These are phyloP conservation scores for Trichoderma sp. DNA, from an alignment of 2,329 filamentous ascomycete species.

Conservation along the genomic window DNA sequence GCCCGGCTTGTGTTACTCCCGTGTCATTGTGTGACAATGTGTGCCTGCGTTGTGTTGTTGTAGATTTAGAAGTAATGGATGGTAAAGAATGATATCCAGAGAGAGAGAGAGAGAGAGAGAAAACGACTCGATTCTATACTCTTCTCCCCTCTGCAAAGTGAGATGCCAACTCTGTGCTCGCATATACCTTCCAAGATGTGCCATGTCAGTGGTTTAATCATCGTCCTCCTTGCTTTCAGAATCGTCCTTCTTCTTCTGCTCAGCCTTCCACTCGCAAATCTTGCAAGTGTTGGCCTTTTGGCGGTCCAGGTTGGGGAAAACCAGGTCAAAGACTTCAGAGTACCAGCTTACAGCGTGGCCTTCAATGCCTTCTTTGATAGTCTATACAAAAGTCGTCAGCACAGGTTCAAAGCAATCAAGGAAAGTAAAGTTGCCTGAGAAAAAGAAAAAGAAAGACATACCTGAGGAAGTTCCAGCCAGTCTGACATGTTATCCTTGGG, in stretches of 20 bases:
- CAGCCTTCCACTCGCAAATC: slow-evolving; percentile 53
- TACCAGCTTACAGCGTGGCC: slow-evolving; percentile 94
- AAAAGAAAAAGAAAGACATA: slow-evolving; percentile 52
- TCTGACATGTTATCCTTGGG: slow-evolving; percentile 93
- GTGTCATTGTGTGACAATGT: background rate
- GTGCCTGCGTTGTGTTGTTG: background rate
- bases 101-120: background rate
- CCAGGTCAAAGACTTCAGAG: slow-evolving; percentile 84
- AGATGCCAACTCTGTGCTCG: too few species aligned
- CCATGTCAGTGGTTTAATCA: slow-evolving; percentile 33
- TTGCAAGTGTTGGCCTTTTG: slow-evolving; percentile 76
- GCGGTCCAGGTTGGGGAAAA: slow-evolving; percentile 80
- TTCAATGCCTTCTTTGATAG: slow-evolving; percentile 95
- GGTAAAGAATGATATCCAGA: background rate
- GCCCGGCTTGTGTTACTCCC: slow-evolving; percentile 21
- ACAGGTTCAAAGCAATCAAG: background rate
- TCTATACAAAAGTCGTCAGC: slow-evolving; percentile 55
- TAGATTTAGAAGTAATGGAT: background rate
- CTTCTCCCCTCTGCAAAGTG: background rate
- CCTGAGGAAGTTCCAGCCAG: slow-evolving; percentile 95
- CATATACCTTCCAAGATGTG: background rate
- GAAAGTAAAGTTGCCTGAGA: too few species aligned
- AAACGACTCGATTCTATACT: background rate
- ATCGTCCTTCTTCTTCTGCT: slow-evolving; percentile 43
- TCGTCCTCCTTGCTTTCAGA: slow-evolving; percentile 41